Percentiles rank a stretch among this genome's conserved stretches.
phyloP scores from a whole-genome alignment of 2,329 filamentous ascomycete genomes.

The Gaeumannomyces sp. region DNA sequence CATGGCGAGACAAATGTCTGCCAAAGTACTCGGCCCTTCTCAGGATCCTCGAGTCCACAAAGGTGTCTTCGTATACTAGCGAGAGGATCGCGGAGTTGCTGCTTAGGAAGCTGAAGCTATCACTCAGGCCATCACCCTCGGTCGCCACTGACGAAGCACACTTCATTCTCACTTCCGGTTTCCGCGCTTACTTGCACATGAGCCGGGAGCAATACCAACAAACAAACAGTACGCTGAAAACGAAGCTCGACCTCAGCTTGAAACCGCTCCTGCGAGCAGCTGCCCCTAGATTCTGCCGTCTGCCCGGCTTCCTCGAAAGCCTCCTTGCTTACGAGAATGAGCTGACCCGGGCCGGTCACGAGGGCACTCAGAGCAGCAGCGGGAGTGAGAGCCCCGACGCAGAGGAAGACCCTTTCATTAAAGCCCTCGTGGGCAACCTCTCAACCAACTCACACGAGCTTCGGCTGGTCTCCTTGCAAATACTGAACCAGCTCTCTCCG shows the following conservation, averaged over 20 bases:
- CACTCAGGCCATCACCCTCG: slow-evolving; percentile 55
- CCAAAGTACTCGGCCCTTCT: slow-evolving; percentile 64
- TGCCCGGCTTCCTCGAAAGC: slow-evolving; percentile 60
- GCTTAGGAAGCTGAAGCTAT: slow-evolving; percentile 59
- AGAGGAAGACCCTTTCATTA: slow-evolving; percentile 55
- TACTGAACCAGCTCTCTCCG: slow-evolving; percentile 58
- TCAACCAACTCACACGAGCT: slow-evolving; percentile 69
- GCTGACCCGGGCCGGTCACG: slow-evolving; percentile 18
- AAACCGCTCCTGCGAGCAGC: slow-evolving; percentile 60
- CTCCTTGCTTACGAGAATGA: slow-evolving; percentile 49
- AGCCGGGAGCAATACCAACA: slow-evolving; percentile 52
- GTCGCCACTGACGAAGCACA: slow-evolving; percentile 53
- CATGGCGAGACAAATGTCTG: slow-evolving; percentile 57
- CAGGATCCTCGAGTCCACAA: slow-evolving; percentile 54
- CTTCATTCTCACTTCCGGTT: slow-evolving; percentile 70
- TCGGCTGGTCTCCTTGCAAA: slow-evolving; percentile 63
- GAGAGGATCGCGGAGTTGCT: slow-evolving; percentile 60
- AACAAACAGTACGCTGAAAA: no score
- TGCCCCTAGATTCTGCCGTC: slow-evolving; percentile 59
- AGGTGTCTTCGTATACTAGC: slow-evolving; percentile 57
- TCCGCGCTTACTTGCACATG: slow-evolving; percentile 65
- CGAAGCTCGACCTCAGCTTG: slow-evolving; percentile 52
- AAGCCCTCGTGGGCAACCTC: slow-evolving; percentile 65
- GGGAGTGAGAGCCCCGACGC: slow-evolving; percentile 39
- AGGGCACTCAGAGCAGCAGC: slow-evolving; percentile 20